Evolutionary conservation across 352 stramenopile species (phyloP).

Genomic region (Globisporangium spiculum): DNA sequence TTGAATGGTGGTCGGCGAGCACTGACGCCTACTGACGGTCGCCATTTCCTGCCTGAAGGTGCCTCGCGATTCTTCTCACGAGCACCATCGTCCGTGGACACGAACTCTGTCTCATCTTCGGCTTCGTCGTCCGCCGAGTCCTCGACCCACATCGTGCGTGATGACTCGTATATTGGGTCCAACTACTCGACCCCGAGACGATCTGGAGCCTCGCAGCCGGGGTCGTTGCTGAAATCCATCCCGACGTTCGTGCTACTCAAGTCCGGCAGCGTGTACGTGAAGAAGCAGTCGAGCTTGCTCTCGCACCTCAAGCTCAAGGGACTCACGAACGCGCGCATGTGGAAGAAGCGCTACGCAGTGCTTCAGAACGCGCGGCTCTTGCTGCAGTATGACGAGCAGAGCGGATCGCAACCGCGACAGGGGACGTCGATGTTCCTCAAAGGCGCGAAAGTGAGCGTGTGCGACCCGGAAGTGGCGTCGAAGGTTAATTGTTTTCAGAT

Average conservation of each 20-base stretch:
- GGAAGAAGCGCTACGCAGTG: conserved; percentile 84
- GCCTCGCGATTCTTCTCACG: conserved; percentile 6
- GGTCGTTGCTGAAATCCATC: conserved; percentile 16
- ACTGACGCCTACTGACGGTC: conserved; percentile 14
- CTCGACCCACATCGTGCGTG: conserved; percentile 19
- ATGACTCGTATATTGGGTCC: conserved; percentile 7
- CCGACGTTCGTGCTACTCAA: conserved; percentile 62
- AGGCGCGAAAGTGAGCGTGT: conserved; percentile 68
- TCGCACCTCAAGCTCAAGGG: conserved; percentile 71
- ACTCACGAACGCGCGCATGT: conserved; percentile 50
- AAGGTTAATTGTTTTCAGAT: conserved; percentile 87
- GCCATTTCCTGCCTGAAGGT: conserved; percentile 3
- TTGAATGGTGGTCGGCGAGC: conserved; percentile 5
- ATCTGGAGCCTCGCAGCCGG: background rate
- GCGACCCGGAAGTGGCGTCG: conserved; percentile 59
- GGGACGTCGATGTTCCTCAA: conserved; percentile 70
- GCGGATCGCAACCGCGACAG: conserved; percentile 33
- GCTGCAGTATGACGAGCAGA: conserved; percentile 67
- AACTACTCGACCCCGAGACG: background rate
- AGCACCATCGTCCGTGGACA: conserved; percentile 3
- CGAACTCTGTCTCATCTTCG: conserved; percentile 2
- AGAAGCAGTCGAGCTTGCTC: conserved; percentile 80
- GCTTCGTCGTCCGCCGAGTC: conserved; percentile 23
- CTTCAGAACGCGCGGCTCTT: conserved; percentile 63
- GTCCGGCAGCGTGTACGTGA: conserved; percentile 65